Evolutionary conservation across 441 rosid species (phyloP).

Genomic region (Populus tomentosa): DNA sequence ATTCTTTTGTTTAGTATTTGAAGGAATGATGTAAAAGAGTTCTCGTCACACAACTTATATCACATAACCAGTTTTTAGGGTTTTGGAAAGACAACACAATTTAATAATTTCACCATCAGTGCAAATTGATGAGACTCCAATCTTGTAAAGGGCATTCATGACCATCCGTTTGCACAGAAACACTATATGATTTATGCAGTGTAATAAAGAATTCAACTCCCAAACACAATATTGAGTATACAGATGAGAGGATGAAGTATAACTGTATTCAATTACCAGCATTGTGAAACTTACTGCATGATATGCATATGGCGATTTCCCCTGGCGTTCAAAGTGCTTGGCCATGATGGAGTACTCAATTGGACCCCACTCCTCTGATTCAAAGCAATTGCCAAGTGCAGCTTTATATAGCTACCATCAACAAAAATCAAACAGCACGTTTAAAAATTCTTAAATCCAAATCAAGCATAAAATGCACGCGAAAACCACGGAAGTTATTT

Average conservation of each 20-base stretch:
- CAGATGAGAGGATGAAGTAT: neutral
- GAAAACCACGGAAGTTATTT: neutral
- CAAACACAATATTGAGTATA: neutral
- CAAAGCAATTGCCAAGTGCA: constrained; percentile 88
- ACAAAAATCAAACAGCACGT: constrained; percentile 14
- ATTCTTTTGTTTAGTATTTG: neutral
- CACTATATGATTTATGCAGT: neutral
- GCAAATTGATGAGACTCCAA: neutral
- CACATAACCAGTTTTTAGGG: neutral
- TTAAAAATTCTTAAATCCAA: constrained; percentile 3
- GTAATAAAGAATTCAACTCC: constrained; percentile 4
- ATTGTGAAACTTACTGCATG: constrained; percentile 57
- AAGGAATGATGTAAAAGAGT: neutral
- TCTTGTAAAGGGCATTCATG: neutral
- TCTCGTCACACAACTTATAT: neutral
- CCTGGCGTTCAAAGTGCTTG: constrained; percentile 93
- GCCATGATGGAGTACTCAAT: constrained; percentile 76
- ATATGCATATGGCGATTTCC: constrained; percentile 84
- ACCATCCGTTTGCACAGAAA: neutral
- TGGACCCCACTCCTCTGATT: constrained; percentile 86
- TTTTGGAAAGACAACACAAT: neutral
- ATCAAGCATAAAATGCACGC: neutral
- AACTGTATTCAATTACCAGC: neutral
- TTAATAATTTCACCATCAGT: neutral
- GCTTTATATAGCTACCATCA: constrained; percentile 70